Evolutionary conservation across 108 stramenopile genomes (phyloP), one percentile per base, ranked within the genome.

Genomic region (Ochromonas danica): DNA sequence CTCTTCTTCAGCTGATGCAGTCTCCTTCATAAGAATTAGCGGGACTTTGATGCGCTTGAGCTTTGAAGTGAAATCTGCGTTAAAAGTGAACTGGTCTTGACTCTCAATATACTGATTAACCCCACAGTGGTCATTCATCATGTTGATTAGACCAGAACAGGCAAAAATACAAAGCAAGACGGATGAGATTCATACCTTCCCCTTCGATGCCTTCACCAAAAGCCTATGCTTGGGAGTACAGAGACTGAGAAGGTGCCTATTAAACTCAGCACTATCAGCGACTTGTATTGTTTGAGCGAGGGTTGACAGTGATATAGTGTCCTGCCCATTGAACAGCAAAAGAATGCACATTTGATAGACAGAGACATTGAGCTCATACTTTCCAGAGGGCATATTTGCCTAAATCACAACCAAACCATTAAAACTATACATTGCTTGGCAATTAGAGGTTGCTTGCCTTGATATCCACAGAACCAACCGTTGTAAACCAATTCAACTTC

Each of bases 261-360:
- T 89, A 43, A 96, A 80, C 81, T 98, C 96, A 36, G 78, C n/a
- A n/a, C n/a, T n/a, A n/a, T n/a, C n/a, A n/a, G n/a, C n/a, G n/a
- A n/a, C n/a, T n/a, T n/a, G n/a, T n/a, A n/a, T n/a, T n/a, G n/a
- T n/a, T n/a, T n/a, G n/a, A n/a, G n/a, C n/a, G n/a, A n/a, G n/a
- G n/a, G n/a, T n/a, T n/a, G n/a, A n/a, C n/a, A n/a, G n/a, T n/a
- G 96, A 92, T 60, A 95, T 84, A 3, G 65, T 27, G 39, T 87
- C 82, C 1, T 40, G 27, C 1, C 22, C 45, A 88, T 99, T 97
- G 91, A 96, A 99, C 41, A 95, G 89, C 70, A 93, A 87, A 30
- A 99, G 87, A 65, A 99, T 94, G 84, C 96, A 96, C 98, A 97
- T 96, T 89, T 96, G 95, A 85, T 96, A 97, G 39, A 96, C 96